A percentile compares a stretch with the other conserved stretches of the same genome.
Evolutionary conservation across 345 rosid species (phyloP).

Genomic region (Dipteronia sinensis): DNA sequence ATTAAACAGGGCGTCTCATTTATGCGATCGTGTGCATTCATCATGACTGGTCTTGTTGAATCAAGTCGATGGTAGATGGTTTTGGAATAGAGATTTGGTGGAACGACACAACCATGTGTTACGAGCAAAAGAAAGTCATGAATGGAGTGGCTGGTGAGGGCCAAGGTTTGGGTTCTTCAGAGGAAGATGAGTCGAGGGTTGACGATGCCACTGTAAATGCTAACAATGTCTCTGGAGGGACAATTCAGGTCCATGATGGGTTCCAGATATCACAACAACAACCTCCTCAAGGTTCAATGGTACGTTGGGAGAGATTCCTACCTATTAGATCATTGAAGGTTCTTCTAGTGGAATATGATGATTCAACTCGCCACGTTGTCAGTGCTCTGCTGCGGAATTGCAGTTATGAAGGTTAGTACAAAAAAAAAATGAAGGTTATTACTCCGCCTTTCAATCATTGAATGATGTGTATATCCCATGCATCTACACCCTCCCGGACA

Average conservation of each 20-base stretch:
- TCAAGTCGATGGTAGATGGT: slow-evolving; percentile 41
- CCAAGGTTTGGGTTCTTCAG: slow-evolving; percentile 47
- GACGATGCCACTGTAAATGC: slow-evolving; percentile 32
- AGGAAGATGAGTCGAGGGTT: slow-evolving; percentile 50
- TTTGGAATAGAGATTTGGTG: slow-evolving; percentile 6
- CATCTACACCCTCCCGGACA: not conserved
- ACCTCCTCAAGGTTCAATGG: slow-evolving; percentile 38
- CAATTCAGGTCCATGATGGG: slow-evolving; percentile 29
- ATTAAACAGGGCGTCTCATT: slow-evolving; percentile 24
- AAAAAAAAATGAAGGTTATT: slow-evolving; percentile 54
- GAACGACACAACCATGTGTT: slow-evolving; percentile 37
- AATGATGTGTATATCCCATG: not conserved
- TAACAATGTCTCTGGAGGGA: slow-evolving; percentile 28
- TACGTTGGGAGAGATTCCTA: slow-evolving; percentile 81
- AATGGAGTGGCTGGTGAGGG: slow-evolving; percentile 40
- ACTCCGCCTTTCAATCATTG: not conserved
- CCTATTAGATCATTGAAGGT: slow-evolving; percentile 68
- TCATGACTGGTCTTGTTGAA: slow-evolving; percentile 35
- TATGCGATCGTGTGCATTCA: slow-evolving; percentile 24
- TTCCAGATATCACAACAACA: slow-evolving; percentile 46
- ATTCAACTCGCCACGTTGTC: slow-evolving; percentile 75
- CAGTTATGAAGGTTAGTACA: slow-evolving; percentile 70
- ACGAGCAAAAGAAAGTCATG: slow-evolving; percentile 42
- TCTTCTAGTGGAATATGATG: slow-evolving; percentile 82
- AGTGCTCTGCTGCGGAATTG: slow-evolving; percentile 75